Conservation (phyloP, 345 rosid species). For the Draba incana region DNA sequence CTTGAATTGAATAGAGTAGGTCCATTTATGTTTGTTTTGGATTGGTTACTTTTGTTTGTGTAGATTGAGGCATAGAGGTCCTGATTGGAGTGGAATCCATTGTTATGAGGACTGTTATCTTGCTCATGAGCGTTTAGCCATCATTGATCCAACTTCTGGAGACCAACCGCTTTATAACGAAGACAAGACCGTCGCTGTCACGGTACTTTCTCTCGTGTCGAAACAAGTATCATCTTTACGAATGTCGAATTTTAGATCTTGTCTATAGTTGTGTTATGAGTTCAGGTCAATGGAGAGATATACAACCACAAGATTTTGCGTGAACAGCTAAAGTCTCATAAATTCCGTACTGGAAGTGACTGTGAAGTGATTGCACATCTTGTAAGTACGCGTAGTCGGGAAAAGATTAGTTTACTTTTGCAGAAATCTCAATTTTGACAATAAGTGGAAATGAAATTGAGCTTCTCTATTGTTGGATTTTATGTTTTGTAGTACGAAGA, state of each 20-base stretch:
- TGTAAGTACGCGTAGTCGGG: constrained; percentile 48
- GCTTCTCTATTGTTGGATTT: constrained; percentile 10
- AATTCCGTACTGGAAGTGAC: constrained; percentile 79
- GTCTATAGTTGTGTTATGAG: constrained; percentile 3
- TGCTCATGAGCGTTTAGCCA: constrained; percentile 79
- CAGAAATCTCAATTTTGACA: background rate
- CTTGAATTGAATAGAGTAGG: background rate
- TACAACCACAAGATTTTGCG: constrained; percentile 70
- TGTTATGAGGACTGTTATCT: constrained; percentile 65
- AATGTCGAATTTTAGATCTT: background rate
- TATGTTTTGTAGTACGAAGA: constrained; percentile 65
- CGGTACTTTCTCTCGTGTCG: constrained; percentile 46
- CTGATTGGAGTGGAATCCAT: constrained; percentile 83
- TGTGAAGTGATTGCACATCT: constrained; percentile 90
- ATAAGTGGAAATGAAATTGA: background rate
- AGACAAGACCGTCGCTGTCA: constrained; percentile 70
- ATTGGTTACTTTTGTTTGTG: constrained; percentile 27
- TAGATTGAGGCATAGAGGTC: constrained; percentile 78
- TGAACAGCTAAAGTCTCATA: constrained; percentile 58
- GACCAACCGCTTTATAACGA: constrained; percentile 86
- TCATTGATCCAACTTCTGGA: constrained; percentile 80
- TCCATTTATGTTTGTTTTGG: constrained; percentile 15
- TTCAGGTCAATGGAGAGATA: constrained; percentile 82
- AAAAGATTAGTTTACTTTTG: background rate
- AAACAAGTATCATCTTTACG: background rate